Base-by-base conservation (phyloP, 2,329 filamentous ascomycete genomes). In the Fusarium nisikadoi region DNA sequence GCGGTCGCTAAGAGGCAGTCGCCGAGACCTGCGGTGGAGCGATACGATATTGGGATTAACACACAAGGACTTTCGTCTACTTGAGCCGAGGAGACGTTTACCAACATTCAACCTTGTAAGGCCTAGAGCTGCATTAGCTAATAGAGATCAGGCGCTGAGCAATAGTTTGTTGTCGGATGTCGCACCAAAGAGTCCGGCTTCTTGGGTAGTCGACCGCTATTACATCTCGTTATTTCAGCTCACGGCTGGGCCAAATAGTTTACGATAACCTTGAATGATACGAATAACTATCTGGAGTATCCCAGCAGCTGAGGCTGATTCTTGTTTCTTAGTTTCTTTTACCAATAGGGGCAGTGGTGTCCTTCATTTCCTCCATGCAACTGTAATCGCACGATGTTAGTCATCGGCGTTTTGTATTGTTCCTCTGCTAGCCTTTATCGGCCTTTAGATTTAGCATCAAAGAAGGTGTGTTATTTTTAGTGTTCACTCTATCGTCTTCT, bases 381-480 rank as follows among this genome's bases (percentile, higher is more conserved):
- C 25, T 27, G 38, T 20, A 50, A 72, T 72, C 45, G 63, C 63
- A 17, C n/a, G 27, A 29, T 23, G 11, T 29, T 50, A 33, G 49
- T 38, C 29, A 12, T 42, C n/a, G 20, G 39, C 31, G 19, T 29
- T 43, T 58, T 29, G 38, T 41, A 39, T 55, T 52, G 45, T 49
- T 43, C 29, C 14, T 56, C 20, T 35, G n/a, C 33, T 36, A 43
- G 7, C 29, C 33, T 58, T 50, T 56, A 27, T 49, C 14, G 31
- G 41, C 19, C 23, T 33, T 43, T 43, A 17, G 7, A 36, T 60
- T 23, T 42, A 49, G 11, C 27, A 41, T 59, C 31, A n/a, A 39
- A 46, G 57, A 54, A 46, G 56, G 20, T 59, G 55, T 59, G 53
- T 55, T 57, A 47, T 67, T 72, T 70, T 66, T 72, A 72, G 68